Base-by-base conservation (phyloP, 192 early-diverging fungal genomes). In the Backusella mclennaniae region DNA sequence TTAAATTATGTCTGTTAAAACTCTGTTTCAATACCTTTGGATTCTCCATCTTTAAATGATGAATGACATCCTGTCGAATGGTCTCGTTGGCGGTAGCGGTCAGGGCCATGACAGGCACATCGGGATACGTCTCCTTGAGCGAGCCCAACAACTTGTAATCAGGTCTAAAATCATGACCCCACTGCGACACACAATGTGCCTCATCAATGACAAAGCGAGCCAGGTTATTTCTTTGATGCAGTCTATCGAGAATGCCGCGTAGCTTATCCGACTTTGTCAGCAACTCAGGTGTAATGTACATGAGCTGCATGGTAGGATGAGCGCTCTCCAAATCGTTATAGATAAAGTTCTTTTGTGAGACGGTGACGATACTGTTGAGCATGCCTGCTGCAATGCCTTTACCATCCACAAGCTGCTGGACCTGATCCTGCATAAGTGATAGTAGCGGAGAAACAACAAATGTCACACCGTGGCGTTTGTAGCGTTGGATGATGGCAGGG, bases 151-250 rank as follows among this genome's bases (percentile, higher is more conserved):
- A 92, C 39, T 75, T 76, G 6, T 78, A 79, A 38, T 78, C 89
- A 0, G 87, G 93, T 66, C 98, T 91, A 84, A 99, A 99, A 80
- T 99, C 97, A 75, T 98, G 98, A 15, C 98, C 98, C 97, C 96
- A 97, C 69, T 98, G 95, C 66, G 92, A 94, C 19, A 97, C 84
- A 79, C 98, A 99, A 77, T 99, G 98, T 2, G 96, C 96, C 84
- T 99, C 98, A 75, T 99, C 98, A 49, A 99, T 88, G 1, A 97
- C 97, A 85, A 99, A 95, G 67, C 95, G 85, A 0, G 97, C 93
- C 15, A 97, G 79, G 31, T 86, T 79, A 21, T 86, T 81, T n/a
- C 90, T 85, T 2, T 66, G 35, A 67, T 96, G 77, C 15, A 98
- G 80, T 6, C 49, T 71, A 17, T 86, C 78, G 26, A 96, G 74